Base-by-base conservation (phyloP, 345 rosid genomes). In the Salix dunnii region DNA sequence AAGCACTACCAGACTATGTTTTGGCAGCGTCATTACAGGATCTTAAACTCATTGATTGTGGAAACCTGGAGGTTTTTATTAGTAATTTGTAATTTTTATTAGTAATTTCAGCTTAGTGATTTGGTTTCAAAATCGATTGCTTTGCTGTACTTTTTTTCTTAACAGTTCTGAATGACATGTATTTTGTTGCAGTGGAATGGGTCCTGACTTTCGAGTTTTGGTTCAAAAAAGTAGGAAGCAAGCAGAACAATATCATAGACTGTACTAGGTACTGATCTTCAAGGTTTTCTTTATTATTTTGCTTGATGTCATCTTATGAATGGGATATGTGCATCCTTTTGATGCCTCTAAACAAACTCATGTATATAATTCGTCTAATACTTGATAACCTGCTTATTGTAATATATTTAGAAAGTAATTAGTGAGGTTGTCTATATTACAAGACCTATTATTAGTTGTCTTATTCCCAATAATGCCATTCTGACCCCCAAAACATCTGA, bases 211-310 rank as follows among this genome's bases (percentile, higher is more conserved):
- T 67, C 87, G 97, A 82, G 98, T 94, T 77, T 84, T 94, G 76
- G 98, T 94, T 78, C 88, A 95, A 78, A 94, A 94, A 84, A 94
- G 98, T 76, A 87, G 98, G 92, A 92, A 94, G 83, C 98, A 91
- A 80, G 95, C 98, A 10, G 98, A 90, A 77, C 98, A 93, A 75
- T 93, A 93, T 81, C 92, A 90, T 76, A 81, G 90, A 13, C 77
- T 93, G 70, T 93, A 93, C 82, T 91, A 93, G 86, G 98, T 91
- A 89, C 74, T 42, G 21, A 2, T 43, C 23, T 53, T 7, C 60
- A 30, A 60, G 33, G 25, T 23, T 23, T 16, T 21, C 49, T 7
- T 65, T 2, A 23, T 72, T 67, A 7, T 36, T 38, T 21, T 67
- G 20, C 23, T 35, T n/a, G 1, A 9, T 1, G 2, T 67, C 38